Conservation (phyloP, 129 eudicot genomes). For the Cynara cardunculus region DNA sequence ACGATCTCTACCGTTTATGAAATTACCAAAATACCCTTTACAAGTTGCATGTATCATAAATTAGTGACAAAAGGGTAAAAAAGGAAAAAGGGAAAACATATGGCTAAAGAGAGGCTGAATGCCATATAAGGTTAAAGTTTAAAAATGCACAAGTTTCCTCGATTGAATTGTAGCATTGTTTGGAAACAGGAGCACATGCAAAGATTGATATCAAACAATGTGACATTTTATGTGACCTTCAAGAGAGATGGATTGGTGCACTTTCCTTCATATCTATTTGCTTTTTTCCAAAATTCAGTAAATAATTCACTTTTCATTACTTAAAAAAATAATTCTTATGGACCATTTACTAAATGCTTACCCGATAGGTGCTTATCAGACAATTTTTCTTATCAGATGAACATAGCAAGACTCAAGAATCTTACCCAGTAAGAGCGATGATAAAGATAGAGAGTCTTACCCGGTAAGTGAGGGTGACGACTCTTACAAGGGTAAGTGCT, state of each 20-base stretch:
- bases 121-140: slow-evolving; percentile 24
- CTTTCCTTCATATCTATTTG: slow-evolving; percentile 14
- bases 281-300: neutral
- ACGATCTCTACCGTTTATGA: neutral
- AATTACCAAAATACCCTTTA: slow-evolving; percentile 13
- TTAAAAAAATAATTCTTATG: neutral
- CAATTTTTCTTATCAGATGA: too few species aligned
- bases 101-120: slow-evolving; percentile 17
- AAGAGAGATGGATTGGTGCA: neutral
- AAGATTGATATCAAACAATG: slow-evolving; percentile 23
- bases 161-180: slow-evolving; percentile 21
- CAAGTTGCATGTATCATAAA: slow-evolving; percentile 25
- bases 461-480: too few species aligned
- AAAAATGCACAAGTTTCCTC: slow-evolving; percentile 9
- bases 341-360: too few species aligned
- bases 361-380: too few species aligned
- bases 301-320: neutral
- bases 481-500: too few species aligned
- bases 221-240: slow-evolving; percentile 28
- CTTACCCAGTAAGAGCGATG: too few species aligned
- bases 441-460: too few species aligned
- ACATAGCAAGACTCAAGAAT: too few species aligned
- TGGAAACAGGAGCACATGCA: slow-evolving; percentile 24
- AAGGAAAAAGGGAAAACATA: slow-evolving; percentile 13
- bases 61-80: slow-evolving; percentile 27